Base-by-base conservation (phyloP, 768 basidiomycete species). In the Naganishia vishniacii region DNA sequence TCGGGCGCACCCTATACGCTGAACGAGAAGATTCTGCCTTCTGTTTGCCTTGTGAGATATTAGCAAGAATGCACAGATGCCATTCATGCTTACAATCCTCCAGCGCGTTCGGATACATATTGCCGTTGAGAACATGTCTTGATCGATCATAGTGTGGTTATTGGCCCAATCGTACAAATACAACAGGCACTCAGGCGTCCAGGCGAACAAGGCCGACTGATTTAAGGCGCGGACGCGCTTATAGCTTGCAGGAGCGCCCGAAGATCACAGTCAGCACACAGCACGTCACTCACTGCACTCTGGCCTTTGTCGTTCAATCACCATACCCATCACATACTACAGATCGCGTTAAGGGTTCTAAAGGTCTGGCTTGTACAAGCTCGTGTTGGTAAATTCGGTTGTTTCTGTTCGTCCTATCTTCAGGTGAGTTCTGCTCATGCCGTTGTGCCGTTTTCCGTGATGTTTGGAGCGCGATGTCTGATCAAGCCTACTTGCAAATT, bases 11-110 rank as follows among this genome's bases (percentile, higher is more conserved):
- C 49, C 11, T 9, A 13, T 3, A 18, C 31, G 49, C 28, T 12
- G 3, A 34, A 34, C 49, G 49, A 51, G 49, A 51, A 51, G 49
- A 34, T 51, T 51, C 49, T 15, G 49, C 49, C 32, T 15, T 4
- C 8, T 13, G 23, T 23, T 40, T 26, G 18, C 15, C 34, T 11
- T 41, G 53, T n/a, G 20, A 51, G 49, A 3, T 18, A 51, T 51
- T 51, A 51, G 20, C 49, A 51, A 51, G 49, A 51, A 32, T 18
- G 25, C 11, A 20, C 31, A 13, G 5, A 31, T 29, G 49, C 31
- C 28, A 51, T 29, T 51, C 15, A 18, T 6, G 7, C 11, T 34
- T 20, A 13, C 28, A 28, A 31, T 34, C 13, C 9, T 15, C 7
- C 29, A 7, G 4, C 31, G 18, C n/a, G n/a, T n/a, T n/a, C n/a